These are phyloP conservation scores for Eutrema salsugineum DNA, from an alignment of 441 rosid species.

Conservation along the genomic window DNA sequence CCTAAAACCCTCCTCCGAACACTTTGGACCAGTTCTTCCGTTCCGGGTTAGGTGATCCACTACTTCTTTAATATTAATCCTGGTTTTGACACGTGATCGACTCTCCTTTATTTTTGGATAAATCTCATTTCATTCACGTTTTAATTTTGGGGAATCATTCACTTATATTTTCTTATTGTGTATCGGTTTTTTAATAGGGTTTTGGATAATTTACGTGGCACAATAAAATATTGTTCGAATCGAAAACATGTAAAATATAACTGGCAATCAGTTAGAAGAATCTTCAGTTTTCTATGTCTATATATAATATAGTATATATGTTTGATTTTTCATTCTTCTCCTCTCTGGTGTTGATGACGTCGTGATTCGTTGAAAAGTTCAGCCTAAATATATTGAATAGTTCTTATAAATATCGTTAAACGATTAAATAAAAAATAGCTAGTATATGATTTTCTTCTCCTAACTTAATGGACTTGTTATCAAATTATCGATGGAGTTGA, in stretches of 20 bases:
- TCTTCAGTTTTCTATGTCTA: background rate
- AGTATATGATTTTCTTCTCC: background rate
- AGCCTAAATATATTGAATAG: background rate
- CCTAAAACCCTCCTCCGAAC: slow-evolving; percentile 31
- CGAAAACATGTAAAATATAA: background rate
- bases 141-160: slow-evolving; percentile 2
- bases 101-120: slow-evolving; percentile 24
- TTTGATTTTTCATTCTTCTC: background rate
- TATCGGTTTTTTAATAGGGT: background rate
- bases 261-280: background rate
- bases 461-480: background rate
- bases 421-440: background rate
- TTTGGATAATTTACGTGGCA: background rate
- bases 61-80: slow-evolving; percentile 14
- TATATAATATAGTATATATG: background rate
- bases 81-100: slow-evolving; percentile 31
- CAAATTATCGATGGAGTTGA: background rate
- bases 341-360: background rate
- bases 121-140: slow-evolving; percentile 6
- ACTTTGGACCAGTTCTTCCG: slow-evolving; percentile 41
- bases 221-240: background rate
- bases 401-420: background rate
- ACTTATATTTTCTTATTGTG: background rate
- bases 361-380: background rate
- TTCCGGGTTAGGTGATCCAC: slow-evolving; percentile 32